These are phyloP conservation scores for Plantago coronopus DNA, from an alignment of 305 asterid species.

Conservation along the genomic window DNA sequence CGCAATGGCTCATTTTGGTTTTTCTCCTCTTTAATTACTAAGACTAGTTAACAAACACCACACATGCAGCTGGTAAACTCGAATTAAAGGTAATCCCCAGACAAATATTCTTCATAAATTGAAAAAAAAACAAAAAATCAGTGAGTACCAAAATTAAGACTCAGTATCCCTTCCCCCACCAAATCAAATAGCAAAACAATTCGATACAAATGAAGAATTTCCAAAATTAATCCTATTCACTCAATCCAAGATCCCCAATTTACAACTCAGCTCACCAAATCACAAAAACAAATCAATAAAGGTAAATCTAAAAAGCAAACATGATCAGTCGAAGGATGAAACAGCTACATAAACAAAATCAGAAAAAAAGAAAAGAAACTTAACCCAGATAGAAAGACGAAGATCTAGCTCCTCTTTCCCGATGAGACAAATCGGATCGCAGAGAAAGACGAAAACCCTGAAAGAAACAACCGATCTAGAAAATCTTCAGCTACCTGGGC, in stretches of 20 bases:
- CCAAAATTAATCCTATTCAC: neutral
- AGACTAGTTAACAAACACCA: neutral
- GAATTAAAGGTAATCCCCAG: neutral
- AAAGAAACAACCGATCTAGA: neutral
- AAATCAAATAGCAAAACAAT: neutral
- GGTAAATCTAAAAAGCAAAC: neutral
- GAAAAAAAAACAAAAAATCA: neutral
- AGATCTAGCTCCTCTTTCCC: too few species aligned
- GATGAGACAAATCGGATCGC: too few species aligned
- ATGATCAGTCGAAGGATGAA: neutral
- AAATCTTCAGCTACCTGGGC: neutral
- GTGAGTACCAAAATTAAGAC: neutral
- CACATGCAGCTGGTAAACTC: neutral
- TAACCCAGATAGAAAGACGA: neutral
- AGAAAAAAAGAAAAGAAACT: neutral
- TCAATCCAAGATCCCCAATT: neutral
- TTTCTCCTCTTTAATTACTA: too few species aligned
- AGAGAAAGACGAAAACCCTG: neutral
- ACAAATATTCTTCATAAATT: neutral
- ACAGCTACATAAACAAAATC: neutral
- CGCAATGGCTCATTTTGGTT: too few species aligned
- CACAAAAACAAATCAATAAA: neutral
- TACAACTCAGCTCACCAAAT: neutral
- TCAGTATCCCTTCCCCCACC: neutral
- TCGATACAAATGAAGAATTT: neutral